Conservation (phyloP, 2,329 filamentous ascomycete genomes). For the Aspergillus sp. region DNA sequence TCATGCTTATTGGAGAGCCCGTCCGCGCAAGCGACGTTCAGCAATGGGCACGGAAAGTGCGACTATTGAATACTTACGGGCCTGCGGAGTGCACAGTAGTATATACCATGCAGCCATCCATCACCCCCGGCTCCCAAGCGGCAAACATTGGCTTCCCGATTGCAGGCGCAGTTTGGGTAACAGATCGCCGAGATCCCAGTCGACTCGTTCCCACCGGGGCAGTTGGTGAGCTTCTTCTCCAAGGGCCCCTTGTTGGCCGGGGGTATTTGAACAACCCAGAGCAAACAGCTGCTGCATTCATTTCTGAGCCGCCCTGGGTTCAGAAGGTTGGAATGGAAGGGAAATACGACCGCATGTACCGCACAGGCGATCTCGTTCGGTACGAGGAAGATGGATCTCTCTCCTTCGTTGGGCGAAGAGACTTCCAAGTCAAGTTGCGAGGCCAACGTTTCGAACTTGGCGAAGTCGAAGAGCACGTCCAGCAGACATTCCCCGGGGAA, state of each 20-base stretch:
- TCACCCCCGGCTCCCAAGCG: background rate
- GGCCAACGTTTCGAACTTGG: slow-evolving; percentile 17
- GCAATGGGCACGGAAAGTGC: background rate
- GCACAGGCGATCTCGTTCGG: slow-evolving; percentile 15
- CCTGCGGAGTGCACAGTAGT: slow-evolving; percentile 24
- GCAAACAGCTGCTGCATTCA: slow-evolving; percentile 19
- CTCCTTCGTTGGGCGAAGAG: slow-evolving; percentile 10
- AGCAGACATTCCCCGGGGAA: no score
- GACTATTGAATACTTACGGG: slow-evolving; percentile 22
- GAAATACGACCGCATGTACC: slow-evolving; percentile 5
- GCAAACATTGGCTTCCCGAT: slow-evolving; percentile 11
- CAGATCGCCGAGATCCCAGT: slow-evolving; percentile 20
- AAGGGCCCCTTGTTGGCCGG: slow-evolving; percentile 25
- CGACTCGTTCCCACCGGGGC: slow-evolving; percentile 10
- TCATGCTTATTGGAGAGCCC: background rate
- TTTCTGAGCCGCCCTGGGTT: slow-evolving; percentile 14
- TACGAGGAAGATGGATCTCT: slow-evolving; percentile 13
- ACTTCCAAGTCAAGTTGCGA: slow-evolving; percentile 15
- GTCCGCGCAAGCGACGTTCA: background rate
- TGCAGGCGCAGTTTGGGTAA: slow-evolving; percentile 19
- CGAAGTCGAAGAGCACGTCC: slow-evolving; percentile 8
- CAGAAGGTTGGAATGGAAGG: no score
- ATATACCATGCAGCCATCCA: slow-evolving; percentile 1
- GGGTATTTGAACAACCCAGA: slow-evolving; percentile 27
- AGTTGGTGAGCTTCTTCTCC: slow-evolving; percentile 20